A percentile compares a stretch with the other conserved stretches of the same genome.
Conservation (phyloP, 129 eudicot species). For the Flaveria brownii region DNA sequence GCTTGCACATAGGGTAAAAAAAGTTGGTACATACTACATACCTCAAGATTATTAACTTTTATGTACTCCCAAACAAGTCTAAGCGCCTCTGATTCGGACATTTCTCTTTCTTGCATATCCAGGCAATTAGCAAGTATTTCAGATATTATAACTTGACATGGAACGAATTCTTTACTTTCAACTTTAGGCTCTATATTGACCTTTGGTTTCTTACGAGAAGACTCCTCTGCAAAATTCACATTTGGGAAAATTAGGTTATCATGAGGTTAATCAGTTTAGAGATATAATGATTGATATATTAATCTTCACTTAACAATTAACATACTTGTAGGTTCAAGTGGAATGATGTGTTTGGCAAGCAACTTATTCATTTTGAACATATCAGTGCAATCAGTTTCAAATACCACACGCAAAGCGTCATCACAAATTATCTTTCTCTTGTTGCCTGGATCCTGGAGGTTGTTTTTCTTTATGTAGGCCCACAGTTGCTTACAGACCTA, state of each 20-base stretch:
- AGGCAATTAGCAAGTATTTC: conserved; percentile 79
- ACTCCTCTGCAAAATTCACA: conserved; percentile 46
- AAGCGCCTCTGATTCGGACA: conserved; percentile 70
- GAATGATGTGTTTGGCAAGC: conserved; percentile 82
- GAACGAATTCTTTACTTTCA: conserved; percentile 46
- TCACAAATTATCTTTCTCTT: conserved; percentile 93
- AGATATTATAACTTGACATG: conserved; percentile 61
- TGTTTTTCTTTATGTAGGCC: conserved; percentile 88
- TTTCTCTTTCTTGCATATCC: conserved; percentile 72
- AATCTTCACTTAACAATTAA: conserved; percentile 20
- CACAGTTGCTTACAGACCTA: conserved; percentile 94
- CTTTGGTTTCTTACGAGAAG: conserved; percentile 55
- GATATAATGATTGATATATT: background rate
- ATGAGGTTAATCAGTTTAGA: background rate
- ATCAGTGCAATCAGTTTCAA: conserved; percentile 83
- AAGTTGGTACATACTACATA: conserved; percentile 44
- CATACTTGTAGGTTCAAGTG: conserved; percentile 86
- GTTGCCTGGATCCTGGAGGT: conserved; percentile 92
- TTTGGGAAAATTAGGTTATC: background rate
- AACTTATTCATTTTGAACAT: conserved; percentile 97
- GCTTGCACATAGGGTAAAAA: background rate
- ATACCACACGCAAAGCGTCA: conserved; percentile 77
- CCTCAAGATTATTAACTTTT: conserved; percentile 77
- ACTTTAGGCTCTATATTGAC: conserved; percentile 50
- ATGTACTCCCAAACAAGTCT: conserved; percentile 86